Evolutionary conservation across 495 filamentous ascomycete species (phyloP).

Genomic region (Parathielavia appendiculata): DNA sequence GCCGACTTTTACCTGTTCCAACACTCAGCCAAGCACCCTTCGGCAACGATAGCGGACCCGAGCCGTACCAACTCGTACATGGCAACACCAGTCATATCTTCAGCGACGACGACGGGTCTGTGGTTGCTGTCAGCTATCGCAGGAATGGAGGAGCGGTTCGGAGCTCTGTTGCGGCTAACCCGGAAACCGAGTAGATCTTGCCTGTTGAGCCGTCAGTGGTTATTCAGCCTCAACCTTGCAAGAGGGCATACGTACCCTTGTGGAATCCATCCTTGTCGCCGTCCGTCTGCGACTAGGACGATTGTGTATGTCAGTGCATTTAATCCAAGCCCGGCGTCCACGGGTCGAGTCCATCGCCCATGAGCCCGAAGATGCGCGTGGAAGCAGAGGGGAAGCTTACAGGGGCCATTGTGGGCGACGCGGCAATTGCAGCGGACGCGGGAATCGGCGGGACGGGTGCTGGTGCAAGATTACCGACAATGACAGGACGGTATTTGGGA

Average conservation of each 20-base stretch:
- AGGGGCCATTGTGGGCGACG: constrained; percentile 56
- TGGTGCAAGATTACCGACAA: constrained; percentile 24
- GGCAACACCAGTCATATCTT: constrained; percentile 97
- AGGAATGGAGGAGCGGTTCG: constrained; percentile 2
- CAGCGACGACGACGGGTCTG: constrained; percentile 92
- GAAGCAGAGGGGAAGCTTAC: constrained; percentile 36
- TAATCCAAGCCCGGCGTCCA: not conserved
- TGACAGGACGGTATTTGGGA: constrained; percentile 17
- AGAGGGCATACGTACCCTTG: constrained; percentile 26
- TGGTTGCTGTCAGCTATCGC: constrained; percentile 23
- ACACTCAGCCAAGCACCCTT: constrained; percentile 17
- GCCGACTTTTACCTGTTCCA: constrained; percentile 68
- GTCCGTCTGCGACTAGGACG: constrained; percentile 26
- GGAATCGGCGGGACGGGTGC: constrained; percentile 27
- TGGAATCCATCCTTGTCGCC: constrained; percentile 38
- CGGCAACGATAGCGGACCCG: constrained; percentile 34
- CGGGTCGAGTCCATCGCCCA: too few species aligned
- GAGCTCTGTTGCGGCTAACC: constrained; percentile 46
- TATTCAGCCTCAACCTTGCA: constrained; percentile 17
- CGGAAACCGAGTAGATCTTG: constrained; percentile 76
- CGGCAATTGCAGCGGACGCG: constrained; percentile 31
- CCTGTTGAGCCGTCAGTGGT: constrained; percentile 40
- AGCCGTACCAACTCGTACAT: constrained; percentile 88
- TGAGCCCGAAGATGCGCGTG: not conserved
- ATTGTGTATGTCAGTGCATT: constrained; percentile 1